Conservation (phyloP, 2,329 filamentous ascomycete genomes). For the Fusarium poae region DNA sequence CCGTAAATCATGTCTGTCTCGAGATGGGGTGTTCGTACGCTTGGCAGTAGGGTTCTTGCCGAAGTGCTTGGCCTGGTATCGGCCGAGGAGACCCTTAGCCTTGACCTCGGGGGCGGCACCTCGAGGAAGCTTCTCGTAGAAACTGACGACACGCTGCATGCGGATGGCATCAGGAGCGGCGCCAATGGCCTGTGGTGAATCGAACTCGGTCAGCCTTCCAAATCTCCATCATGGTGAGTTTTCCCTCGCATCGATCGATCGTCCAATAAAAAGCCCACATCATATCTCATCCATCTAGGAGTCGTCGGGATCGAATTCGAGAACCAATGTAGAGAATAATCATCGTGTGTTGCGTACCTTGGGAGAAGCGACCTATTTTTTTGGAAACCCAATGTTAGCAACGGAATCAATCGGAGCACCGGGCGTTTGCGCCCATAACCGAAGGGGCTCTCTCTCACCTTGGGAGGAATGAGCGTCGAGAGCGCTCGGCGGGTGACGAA, state of each 20-base stretch:
- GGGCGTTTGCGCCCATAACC: constrained; percentile 44
- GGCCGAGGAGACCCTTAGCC: constrained; percentile 83
- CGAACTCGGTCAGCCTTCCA: constrained; percentile 53
- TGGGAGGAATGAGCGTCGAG: constrained; percentile 98
- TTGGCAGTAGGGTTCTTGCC: constrained; percentile 90
- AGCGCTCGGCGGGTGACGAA: constrained; percentile 90
- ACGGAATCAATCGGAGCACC: constrained; percentile 50
- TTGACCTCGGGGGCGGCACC: constrained; percentile 87
- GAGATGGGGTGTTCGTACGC: constrained; percentile 72
- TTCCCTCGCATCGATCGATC: constrained; percentile 22
- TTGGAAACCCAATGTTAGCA: constrained; percentile 54
- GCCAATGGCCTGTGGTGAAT: constrained; percentile 80
- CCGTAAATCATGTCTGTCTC: constrained; percentile 45
- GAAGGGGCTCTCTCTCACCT: constrained; percentile 73
- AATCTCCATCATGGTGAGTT: constrained; percentile 31
- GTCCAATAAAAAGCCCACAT: constrained; percentile 23
- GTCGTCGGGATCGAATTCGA: constrained; percentile 30
- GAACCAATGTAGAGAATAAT: constrained; percentile 8
- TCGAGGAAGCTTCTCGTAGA: constrained; percentile 98
- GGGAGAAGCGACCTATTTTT: constrained; percentile 79
- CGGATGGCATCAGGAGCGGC: constrained; percentile 94
- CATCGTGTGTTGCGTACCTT: constrained; percentile 68
- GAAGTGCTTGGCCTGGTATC: constrained; percentile 94
- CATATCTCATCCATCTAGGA: constrained; percentile 26
- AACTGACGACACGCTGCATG: constrained; percentile 97